Evolutionary conservation across 495 filamentous ascomycete genomes (phyloP).

Genomic region (Jackrogersella minutella): DNA sequence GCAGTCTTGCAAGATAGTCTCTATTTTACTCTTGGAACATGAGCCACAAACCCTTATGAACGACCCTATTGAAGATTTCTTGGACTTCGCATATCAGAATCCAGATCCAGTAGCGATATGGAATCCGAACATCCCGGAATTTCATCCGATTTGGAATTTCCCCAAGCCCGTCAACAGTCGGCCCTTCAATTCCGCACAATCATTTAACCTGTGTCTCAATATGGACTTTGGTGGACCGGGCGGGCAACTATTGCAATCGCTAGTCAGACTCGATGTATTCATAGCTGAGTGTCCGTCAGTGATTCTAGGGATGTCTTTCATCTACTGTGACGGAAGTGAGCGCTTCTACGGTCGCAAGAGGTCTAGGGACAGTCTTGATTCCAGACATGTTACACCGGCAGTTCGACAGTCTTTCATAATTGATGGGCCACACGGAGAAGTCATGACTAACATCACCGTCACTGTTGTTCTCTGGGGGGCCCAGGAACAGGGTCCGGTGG

Average conservation of each 20-base stretch:
- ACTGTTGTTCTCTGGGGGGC: background rate
- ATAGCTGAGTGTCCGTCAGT: slow-evolving; percentile 4
- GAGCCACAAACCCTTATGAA: background rate
- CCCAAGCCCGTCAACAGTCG: too few species aligned
- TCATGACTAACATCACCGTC: slow-evolving; percentile 1
- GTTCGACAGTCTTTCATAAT: slow-evolving; percentile 1
- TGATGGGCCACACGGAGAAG: background rate
- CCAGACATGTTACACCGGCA: background rate
- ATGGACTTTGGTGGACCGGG: background rate
- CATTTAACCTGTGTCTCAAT: slow-evolving; percentile 4
- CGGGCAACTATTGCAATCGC: background rate
- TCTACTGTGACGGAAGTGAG: slow-evolving; percentile 3
- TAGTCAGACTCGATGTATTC: background rate
- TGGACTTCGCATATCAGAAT: background rate
- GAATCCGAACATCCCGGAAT: slow-evolving; percentile 1
- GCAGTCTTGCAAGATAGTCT: slow-evolving; percentile 10
- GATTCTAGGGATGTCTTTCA: background rate
- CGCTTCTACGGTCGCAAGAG: slow-evolving; percentile 5
- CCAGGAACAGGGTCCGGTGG: background rate
- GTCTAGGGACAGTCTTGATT: background rate
- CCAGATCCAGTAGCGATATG: background rate
- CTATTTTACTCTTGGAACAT: slow-evolving; percentile 2
- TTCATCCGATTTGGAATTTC: background rate
- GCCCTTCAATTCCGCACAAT: background rate
- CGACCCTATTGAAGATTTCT: background rate